Percentiles rank a stretch among this genome's conserved stretches.
Evolutionary conservation across 2,329 filamentous ascomycete species (phyloP).

Genomic region (Botrytis galanthina): DNA sequence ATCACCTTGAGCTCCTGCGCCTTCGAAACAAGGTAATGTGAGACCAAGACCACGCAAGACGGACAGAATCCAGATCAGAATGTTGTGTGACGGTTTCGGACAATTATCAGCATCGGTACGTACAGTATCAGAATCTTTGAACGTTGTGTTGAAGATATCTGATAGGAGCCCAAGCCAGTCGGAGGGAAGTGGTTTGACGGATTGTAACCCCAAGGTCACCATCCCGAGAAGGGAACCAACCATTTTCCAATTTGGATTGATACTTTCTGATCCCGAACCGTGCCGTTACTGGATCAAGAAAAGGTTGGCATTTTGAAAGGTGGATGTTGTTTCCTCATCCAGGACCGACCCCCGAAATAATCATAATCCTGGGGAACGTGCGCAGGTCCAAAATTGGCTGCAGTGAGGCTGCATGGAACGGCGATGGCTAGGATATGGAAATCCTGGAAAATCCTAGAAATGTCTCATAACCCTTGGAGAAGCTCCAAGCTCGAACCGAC

Average conservation of each 20-base stretch:
- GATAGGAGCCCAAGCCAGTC: constrained; percentile 8
- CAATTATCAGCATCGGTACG: constrained; percentile 17
- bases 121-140: constrained; percentile 3
- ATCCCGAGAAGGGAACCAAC: constrained; percentile 2
- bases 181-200: constrained; percentile 1
- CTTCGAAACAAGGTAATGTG: neutral
- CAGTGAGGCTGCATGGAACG: constrained; percentile 20
- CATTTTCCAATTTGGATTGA: neutral
- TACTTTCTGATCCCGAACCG: neutral
- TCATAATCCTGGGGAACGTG: constrained; percentile 12
- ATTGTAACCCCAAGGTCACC: constrained; percentile 5
- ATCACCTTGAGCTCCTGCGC: neutral
- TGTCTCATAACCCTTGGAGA: constrained; percentile 12
- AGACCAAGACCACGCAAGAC: neutral
- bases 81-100: constrained; percentile 13
- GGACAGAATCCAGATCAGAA: neutral
- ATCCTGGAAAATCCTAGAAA: constrained; percentile 4
- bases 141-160: constrained; percentile 16
- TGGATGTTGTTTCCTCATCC: neutral
- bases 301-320: neutral
- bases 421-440: neutral
- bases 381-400: constrained; percentile 19
- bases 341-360: neutral
- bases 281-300: constrained; percentile 2
- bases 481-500: neutral